phyloP scores from a whole-genome alignment of 495 filamentous ascomycete genomes.

The Bacidia rubella region DNA sequence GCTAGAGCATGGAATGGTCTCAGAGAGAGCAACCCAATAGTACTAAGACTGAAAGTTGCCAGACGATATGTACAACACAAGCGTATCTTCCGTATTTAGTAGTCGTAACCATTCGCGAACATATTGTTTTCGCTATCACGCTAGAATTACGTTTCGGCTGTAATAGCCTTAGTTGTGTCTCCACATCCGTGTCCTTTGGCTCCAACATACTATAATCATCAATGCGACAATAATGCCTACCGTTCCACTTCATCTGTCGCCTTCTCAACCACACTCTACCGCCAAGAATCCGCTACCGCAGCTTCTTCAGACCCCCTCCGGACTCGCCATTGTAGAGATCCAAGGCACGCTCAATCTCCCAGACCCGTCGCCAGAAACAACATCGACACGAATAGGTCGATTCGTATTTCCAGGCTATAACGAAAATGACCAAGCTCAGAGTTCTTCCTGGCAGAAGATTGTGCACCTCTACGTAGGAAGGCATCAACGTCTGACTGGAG shows the following conservation, averaged over 20 bases:
- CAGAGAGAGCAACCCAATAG: no score
- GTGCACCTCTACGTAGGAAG: conserved; percentile 79
- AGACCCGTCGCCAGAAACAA: conserved; percentile 19
- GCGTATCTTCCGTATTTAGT: no score
- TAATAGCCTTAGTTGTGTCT: background rate
- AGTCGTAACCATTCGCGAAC: no score
- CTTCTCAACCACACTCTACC: conserved; percentile 13
- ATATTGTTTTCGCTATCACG: no score
- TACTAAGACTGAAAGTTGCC: no score
- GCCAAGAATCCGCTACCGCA: conserved; percentile 56
- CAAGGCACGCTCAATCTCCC: conserved; percentile 75
- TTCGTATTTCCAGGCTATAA: conserved; percentile 70
- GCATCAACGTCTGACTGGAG: conserved; percentile 80
- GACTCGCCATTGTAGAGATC: conserved; percentile 70
- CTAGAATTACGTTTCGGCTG: no score
- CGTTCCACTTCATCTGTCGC: conserved; percentile 24
- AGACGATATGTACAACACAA: no score
- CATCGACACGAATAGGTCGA: conserved; percentile 48
- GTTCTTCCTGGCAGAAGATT: conserved; percentile 69
- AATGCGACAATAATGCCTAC: conserved; percentile 28
- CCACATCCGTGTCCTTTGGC: background rate
- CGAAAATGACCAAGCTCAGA: conserved; percentile 27
- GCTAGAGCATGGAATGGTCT: no score
- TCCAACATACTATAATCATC: background rate
- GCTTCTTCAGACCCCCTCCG: conserved; percentile 69